These are phyloP conservation scores for Suillus hirtellus DNA, from an alignment of 768 basidiomycete genomes.

Conservation along the genomic window DNA sequence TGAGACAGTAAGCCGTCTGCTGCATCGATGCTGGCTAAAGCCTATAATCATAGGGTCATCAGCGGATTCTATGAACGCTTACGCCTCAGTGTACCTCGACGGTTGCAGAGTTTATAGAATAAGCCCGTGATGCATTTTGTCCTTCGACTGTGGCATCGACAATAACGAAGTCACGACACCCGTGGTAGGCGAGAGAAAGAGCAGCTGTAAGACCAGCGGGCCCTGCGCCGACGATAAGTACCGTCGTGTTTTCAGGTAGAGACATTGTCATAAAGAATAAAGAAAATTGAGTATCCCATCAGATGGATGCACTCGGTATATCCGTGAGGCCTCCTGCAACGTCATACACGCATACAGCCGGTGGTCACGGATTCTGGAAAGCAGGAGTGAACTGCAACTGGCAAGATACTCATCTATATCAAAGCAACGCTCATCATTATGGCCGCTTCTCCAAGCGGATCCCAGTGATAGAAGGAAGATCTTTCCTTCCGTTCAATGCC, in stretches of 20 bases:
- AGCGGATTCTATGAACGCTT: background rate
- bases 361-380: background rate
- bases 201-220: conserved; percentile 50
- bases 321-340: background rate
- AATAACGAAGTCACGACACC: conserved; percentile 29
- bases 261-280: conserved; percentile 20
- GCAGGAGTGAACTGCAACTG: background rate
- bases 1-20: conserved; percentile 34
- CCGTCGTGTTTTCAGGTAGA: conserved; percentile 37
- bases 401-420: background rate
- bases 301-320: background rate
- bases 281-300: too few species aligned
- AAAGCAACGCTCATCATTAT: background rate
- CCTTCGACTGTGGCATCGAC: conserved; percentile 35
- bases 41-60: conserved; percentile 34
- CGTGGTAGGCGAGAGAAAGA: conserved; percentile 43
- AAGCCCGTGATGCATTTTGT: conserved; percentile 39
- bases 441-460: background rate
- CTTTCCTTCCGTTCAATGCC: background rate
- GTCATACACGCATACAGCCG: background rate
- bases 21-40: conserved; percentile 40
- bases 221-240: conserved; percentile 53
- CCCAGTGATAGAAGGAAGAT: background rate
- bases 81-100: conserved; percentile 38
- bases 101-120: conserved; percentile 46